Evolutionary conservation across 768 basidiomycete genomes (phyloP).

Genomic region (Albatrellus ellisii): DNA sequence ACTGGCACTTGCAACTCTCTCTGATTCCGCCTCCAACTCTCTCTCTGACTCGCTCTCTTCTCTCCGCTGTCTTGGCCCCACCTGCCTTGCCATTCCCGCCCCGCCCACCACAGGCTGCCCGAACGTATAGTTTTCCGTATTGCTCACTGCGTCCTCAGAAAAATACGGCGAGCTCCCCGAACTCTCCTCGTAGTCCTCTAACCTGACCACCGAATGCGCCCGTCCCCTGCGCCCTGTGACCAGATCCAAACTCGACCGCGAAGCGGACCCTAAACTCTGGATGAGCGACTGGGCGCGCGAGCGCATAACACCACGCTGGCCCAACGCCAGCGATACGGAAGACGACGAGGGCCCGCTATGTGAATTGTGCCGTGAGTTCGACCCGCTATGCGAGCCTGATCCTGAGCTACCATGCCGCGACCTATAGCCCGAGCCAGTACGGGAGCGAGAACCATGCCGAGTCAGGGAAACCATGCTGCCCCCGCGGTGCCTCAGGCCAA

Average conservation of each 20-base stretch:
- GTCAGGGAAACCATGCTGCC: conserved; percentile 30
- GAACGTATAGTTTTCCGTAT: conserved; percentile 64
- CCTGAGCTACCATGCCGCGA: conserved; percentile 4
- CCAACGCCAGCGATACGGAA: conserved; percentile 18
- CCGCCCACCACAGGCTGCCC: conserved; percentile 34
- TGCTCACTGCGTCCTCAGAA: conserved; percentile 32
- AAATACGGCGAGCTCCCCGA: conserved; percentile 20
- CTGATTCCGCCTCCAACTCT: conserved; percentile 10
- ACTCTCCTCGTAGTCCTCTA: conserved; percentile 39
- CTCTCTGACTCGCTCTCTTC: conserved; percentile 8
- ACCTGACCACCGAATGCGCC: conserved; percentile 51
- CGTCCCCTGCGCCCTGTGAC: conserved; percentile 34
- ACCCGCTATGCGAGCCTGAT: conserved; percentile 5
- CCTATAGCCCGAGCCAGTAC: conserved; percentile 6
- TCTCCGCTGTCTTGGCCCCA: conserved; percentile 5
- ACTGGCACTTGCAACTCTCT: conserved; percentile 11
- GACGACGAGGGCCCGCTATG: conserved; percentile 12
- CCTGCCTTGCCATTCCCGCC: conserved; percentile 25
- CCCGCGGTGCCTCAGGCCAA: conserved; percentile 28
- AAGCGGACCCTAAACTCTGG: conserved; percentile 48
- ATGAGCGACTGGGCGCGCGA: conserved; percentile 55
- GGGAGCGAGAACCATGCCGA: conserved; percentile 22
- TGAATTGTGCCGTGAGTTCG: conserved; percentile 18
- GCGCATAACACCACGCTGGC: conserved; percentile 24
- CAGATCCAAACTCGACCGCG: conserved; percentile 45